These are phyloP conservation scores for Omphalotus olearius DNA, from an alignment of 1,284 basidiomycete genomes.

Conservation along the genomic window DNA sequence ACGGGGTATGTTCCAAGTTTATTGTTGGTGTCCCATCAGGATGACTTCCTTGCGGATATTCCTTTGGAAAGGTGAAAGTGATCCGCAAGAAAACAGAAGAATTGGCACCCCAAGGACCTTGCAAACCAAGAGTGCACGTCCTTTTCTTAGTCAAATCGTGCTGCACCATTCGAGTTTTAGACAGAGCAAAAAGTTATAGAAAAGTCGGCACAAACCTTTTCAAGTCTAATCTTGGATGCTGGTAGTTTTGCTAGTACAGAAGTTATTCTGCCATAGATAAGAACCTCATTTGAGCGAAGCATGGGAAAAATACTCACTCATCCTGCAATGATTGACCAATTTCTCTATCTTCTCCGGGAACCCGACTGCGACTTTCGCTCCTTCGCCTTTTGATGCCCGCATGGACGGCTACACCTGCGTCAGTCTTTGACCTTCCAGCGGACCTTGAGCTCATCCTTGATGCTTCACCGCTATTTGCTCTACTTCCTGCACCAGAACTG, in stretches of 20 bases:
- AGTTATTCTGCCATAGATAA: conserved; percentile 55
- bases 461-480: conserved; percentile 38
- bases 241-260: conserved; percentile 70
- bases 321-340: conserved; percentile 66
- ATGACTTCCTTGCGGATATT: conserved; percentile 64
- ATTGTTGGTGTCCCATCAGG: conserved; percentile 70
- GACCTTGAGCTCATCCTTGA: conserved; percentile 33
- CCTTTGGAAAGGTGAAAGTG: conserved; percentile 85
- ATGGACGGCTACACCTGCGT: conserved; percentile 5
- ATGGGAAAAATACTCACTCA: conserved; percentile 48
- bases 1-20: conserved; percentile 79
- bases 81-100: conserved; percentile 82
- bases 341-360: conserved; percentile 32
- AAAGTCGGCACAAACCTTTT: conserved; percentile 55
- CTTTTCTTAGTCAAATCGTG: conserved; percentile 78
- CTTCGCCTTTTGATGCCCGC: conserved; percentile 25
- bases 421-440: conserved; percentile 12
- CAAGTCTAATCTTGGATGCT: conserved; percentile 74
- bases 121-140: conserved; percentile 81
- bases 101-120: conserved; percentile 87
- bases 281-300: background rate
- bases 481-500: conserved; percentile 50
- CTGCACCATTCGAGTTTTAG: conserved; percentile 34
- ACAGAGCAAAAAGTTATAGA: background rate
- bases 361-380: conserved; percentile 40